Conservation (phyloP, 2,329 filamentous ascomycete species). For the Myriosclerotinia duriaeana region DNA sequence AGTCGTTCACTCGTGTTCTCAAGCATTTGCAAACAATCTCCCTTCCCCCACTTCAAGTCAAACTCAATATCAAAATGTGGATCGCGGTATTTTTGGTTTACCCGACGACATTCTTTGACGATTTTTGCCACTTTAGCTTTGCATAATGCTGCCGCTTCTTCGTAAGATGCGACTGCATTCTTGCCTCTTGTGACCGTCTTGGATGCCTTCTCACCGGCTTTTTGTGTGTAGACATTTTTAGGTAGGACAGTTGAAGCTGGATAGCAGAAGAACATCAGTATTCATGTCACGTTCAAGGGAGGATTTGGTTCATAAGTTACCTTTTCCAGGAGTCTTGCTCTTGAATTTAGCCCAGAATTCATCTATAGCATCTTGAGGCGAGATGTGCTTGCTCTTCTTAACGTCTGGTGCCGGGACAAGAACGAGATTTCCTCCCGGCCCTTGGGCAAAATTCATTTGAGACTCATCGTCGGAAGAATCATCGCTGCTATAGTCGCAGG, state of each 20-base stretch:
- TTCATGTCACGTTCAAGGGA: not conserved
- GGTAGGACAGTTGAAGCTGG: constrained; percentile 68
- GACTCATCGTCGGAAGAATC: constrained; percentile 11
- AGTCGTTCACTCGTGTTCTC: constrained; percentile 17
- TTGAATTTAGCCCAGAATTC: constrained; percentile 74
- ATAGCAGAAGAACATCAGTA: not conserved
- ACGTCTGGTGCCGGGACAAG: constrained; percentile 19
- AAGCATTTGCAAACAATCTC: constrained; percentile 52
- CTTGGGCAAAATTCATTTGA: not conserved
- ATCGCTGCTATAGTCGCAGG: constrained; percentile 11
- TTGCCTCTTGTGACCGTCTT: constrained; percentile 54
- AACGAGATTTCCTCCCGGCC: constrained; percentile 17
- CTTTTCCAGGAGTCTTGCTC: constrained; percentile 69
- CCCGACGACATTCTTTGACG: constrained; percentile 64
- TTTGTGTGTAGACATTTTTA: constrained; percentile 63
- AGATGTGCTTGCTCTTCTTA: constrained; percentile 49
- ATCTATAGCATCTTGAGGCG: constrained; percentile 67
- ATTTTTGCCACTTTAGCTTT: constrained; percentile 62
- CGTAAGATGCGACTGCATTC: constrained; percentile 65
- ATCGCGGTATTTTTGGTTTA: constrained; percentile 85
- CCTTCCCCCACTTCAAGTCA: constrained; percentile 62
- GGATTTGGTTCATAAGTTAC: constrained; percentile 38
- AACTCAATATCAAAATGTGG: constrained; percentile 83
- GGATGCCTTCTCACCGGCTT: constrained; percentile 56
- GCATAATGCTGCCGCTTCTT: constrained; percentile 70